Evolutionary conservation across 2,329 filamentous ascomycete species (phyloP).

Genomic region (Epichloe typhina): DNA sequence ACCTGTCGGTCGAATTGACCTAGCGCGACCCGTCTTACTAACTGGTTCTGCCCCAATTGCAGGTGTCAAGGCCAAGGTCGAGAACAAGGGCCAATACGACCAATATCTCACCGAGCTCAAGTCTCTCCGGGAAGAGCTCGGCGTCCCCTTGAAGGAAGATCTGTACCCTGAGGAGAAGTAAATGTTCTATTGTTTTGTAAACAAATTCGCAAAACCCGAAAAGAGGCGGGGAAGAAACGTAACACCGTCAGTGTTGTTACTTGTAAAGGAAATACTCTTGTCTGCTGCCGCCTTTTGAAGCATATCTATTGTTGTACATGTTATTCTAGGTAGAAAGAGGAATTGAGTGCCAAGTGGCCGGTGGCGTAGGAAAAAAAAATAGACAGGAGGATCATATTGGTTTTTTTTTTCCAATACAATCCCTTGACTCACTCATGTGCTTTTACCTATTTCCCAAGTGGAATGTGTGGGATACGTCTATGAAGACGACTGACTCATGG

Average conservation of each 20-base stretch:
- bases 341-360: slow-evolving; percentile 13
- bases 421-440: too few species aligned
- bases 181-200: slow-evolving; percentile 13
- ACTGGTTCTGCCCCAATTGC: background rate
- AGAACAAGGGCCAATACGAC: slow-evolving; percentile 95
- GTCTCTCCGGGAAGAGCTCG: slow-evolving; percentile 83
- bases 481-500: too few species aligned
- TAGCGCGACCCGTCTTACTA: background rate
- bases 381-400: background rate
- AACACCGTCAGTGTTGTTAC: background rate
- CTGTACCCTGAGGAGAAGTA: slow-evolving; percentile 61
- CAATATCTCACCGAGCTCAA: slow-evolving; percentile 92
- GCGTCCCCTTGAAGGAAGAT: slow-evolving; percentile 81
- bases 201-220: background rate
- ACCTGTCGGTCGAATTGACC: background rate
- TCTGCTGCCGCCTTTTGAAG: slow-evolving; percentile 5
- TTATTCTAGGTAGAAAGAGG: slow-evolving; percentile 17
- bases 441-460: too few species aligned
- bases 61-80: slow-evolving; percentile 99
- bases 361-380: slow-evolving; percentile 6
- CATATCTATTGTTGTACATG: slow-evolving; percentile 22
- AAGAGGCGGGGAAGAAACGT: background rate
- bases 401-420: too few species aligned
- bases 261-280: slow-evolving; percentile 2
- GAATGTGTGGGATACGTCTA: too few species aligned